A percentile compares a stretch with the other conserved stretches of the same genome.
Evolutionary conservation across 169 alveolate species (phyloP).

Genomic region (Plasmodium knowlesi): DNA sequence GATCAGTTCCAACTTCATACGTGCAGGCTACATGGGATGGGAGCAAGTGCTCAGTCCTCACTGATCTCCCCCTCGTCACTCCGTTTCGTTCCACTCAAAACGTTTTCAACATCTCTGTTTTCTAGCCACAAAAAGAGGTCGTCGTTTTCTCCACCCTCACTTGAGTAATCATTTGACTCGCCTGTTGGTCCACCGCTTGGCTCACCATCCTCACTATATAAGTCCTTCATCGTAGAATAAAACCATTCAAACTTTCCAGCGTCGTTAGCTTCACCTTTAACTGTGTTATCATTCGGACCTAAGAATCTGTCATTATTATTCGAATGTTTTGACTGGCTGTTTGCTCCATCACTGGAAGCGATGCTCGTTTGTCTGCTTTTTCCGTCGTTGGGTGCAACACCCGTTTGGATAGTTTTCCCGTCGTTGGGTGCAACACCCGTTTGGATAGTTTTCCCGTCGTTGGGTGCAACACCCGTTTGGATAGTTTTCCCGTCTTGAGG

Average conservation of each 20-base stretch:
- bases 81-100: slow-evolving; percentile 14
- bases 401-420: too few relatives aligned
- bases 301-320: not conserved
- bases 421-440: too few relatives aligned
- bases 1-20: not conserved
- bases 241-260: slow-evolving; percentile 61
- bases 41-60: not conserved
- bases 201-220: slow-evolving; percentile 12
- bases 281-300: not conserved
- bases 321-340: not conserved
- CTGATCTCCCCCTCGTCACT: not conserved
- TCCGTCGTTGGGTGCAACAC: too few relatives aligned
- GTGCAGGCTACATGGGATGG: not conserved
- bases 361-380: not conserved
- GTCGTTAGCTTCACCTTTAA: not conserved
- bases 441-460: too few relatives aligned
- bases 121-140: slow-evolving; percentile 52
- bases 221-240: slow-evolving; percentile 25
- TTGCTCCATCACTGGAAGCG: not conserved
- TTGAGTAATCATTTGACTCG: slow-evolving; percentile 1
- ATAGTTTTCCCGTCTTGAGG: not conserved
- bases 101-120: slow-evolving; percentile 51
- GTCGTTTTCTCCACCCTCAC: slow-evolving; percentile 48
- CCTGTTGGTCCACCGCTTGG: not conserved
- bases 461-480: not conserved